These are phyloP conservation scores for Melanopsichium pennsylvanicum DNA, from an alignment of 1,284 basidiomycete species.

Conservation along the genomic window DNA sequence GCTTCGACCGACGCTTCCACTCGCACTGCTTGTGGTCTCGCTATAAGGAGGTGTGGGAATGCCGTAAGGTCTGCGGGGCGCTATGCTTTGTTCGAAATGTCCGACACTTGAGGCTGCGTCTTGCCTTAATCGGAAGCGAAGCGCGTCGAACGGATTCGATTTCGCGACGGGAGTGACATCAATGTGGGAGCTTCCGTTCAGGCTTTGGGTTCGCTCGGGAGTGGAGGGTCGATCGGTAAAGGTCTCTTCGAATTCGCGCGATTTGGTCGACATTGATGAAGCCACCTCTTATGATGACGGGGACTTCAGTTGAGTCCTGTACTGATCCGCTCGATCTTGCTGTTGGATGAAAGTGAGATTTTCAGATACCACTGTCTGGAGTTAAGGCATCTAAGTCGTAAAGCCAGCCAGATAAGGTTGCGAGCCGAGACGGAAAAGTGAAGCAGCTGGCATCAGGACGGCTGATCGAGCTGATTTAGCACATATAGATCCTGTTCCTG, in stretches of 20 bases:
- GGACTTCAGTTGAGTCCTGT: too few relatives aligned
- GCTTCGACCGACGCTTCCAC: conserved; percentile 27
- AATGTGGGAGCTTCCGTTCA: too few relatives aligned
- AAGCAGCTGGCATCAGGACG: conserved; percentile 6
- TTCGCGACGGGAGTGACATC: background rate
- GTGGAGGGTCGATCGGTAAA: background rate
- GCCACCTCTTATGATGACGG: too few relatives aligned
- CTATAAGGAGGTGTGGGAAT: conserved; percentile 45
- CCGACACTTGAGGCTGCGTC: background rate
- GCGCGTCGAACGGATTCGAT: too few relatives aligned
- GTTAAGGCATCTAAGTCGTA: background rate
- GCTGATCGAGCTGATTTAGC: too few relatives aligned
- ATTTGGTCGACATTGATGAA: conserved; percentile 9
- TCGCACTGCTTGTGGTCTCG: conserved; percentile 33
- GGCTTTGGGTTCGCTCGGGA: background rate
- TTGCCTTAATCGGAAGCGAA: conserved; percentile 4
- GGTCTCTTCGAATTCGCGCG: background rate
- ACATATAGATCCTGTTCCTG: background rate
- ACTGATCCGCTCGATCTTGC: too few relatives aligned
- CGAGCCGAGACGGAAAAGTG: conserved; percentile 4
- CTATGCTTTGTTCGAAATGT: background rate
- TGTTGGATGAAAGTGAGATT: too few relatives aligned
- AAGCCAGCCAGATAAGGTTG: background rate
- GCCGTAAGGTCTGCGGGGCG: background rate
- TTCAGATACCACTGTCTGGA: too few relatives aligned